A percentile compares a stretch with the other conserved stretches of the same genome.
phyloP scores from a whole-genome alignment of 352 stramenopile genomes.

The Blastocystis hominis region DNA sequence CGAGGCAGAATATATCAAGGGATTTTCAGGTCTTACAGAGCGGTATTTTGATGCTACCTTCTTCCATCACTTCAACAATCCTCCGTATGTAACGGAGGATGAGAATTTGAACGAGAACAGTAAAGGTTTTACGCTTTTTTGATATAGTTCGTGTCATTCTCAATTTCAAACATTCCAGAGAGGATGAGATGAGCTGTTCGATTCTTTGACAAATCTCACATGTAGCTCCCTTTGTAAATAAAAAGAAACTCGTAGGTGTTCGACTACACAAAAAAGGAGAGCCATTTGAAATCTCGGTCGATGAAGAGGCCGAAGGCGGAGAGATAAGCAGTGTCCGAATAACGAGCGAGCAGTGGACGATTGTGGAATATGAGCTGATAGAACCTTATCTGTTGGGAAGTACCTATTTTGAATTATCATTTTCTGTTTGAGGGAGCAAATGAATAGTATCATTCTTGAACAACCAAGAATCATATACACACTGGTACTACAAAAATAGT shows the following conservation, averaged over 20 bases:
- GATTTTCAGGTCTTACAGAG: not conserved
- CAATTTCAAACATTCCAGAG: not conserved
- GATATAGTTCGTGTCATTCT: not conserved
- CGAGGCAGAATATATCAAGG: not conserved
- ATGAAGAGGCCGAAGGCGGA: not conserved
- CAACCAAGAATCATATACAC: too few species aligned
- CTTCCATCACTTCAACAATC: not conserved
- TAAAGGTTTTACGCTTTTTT: not conserved
- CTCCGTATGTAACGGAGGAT: not conserved
- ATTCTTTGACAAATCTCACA: too few species aligned
- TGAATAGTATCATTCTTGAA: too few species aligned
- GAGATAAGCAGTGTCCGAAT: not conserved
- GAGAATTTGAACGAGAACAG: not conserved
- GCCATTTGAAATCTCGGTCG: not conserved
- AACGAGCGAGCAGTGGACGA: not conserved
- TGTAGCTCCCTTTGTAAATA: not conserved
- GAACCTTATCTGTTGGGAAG: not conserved
- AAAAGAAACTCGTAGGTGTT: constrained; percentile 8
- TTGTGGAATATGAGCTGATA: not conserved
- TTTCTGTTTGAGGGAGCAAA: too few species aligned
- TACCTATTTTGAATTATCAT: not conserved
- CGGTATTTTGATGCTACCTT: not conserved
- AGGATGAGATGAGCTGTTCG: constrained; percentile 27
- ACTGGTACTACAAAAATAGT: too few species aligned
- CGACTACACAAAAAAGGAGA: not conserved